Conservation (phyloP, 192 early-diverging fungal genomes). For the Rhizophlyctis rosea region DNA sequence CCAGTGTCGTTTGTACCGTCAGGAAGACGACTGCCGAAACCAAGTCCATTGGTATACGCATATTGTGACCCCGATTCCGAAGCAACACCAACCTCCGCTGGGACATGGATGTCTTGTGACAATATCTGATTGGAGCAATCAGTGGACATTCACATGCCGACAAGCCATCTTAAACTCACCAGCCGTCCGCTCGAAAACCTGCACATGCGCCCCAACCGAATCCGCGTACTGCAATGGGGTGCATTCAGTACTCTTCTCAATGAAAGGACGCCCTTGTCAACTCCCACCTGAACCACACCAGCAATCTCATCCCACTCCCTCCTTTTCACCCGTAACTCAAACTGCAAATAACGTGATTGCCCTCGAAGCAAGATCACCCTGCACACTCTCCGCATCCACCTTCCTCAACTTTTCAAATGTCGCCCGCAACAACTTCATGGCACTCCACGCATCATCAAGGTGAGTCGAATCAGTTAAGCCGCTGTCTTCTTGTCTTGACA, state of each 20-base stretch:
- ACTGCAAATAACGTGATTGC: constrained; percentile 22
- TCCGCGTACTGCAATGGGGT: constrained; percentile 18
- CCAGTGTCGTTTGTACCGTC: constrained; percentile 16
- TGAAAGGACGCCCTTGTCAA: too few relatives aligned
- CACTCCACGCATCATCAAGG: neutral
- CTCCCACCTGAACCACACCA: constrained; percentile 13
- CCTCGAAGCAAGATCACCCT: constrained; percentile 13
- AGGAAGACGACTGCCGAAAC: constrained; percentile 24
- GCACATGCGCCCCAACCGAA: constrained; percentile 12
- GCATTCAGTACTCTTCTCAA: too few relatives aligned
- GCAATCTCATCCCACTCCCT: constrained; percentile 12
- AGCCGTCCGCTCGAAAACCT: constrained; percentile 26
- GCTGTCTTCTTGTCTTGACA: constrained; percentile 1
- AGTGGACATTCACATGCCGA: neutral
- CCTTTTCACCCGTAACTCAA: constrained; percentile 20
- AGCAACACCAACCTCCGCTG: constrained; percentile 18
- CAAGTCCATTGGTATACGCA: too few relatives aligned
- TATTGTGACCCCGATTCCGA: too few relatives aligned
- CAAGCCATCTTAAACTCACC: constrained; percentile 4
- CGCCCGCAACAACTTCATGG: constrained; percentile 9
- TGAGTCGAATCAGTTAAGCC: neutral
- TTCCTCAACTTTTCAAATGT: neutral
- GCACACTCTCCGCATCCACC: neutral
- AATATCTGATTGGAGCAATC: constrained; percentile 12
- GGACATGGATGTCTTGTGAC: constrained; percentile 20